Base-by-base conservation (phyloP, 2,329 filamentous ascomycete species). In the Celoporthe dispersa region DNA sequence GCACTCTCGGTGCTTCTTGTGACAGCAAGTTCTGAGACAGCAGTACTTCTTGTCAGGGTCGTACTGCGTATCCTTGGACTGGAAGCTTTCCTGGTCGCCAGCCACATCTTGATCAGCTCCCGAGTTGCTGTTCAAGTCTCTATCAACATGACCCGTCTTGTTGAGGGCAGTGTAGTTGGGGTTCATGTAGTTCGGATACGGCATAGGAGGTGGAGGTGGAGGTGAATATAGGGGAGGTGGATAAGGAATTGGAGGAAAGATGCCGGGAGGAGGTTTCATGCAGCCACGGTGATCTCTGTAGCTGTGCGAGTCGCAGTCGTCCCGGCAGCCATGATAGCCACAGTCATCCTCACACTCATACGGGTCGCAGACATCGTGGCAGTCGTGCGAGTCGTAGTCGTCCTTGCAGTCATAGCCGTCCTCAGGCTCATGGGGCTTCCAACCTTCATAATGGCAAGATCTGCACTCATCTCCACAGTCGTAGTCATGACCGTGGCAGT, bases 201-300 rank as follows among this genome's bases (percentile, higher is more conserved):
- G 57, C 19, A 22, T 68, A 51, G 67, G 41, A 22, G 19, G 16
- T 3, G 39, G 39, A 12, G 12, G 41, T 14, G 41, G 41, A 39
- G 41, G 41, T n/a, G 44, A 22, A 22, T 48, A 48, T 6, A 48
- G 44, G 7, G 19, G 44, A n/a, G 44, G 44, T n/a, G 28, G 55
- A 60, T 2, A 9, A 5, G 57, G 57, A 16, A 37, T 68, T 28
- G 67, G 67, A 39, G 67, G 67, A 28, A 68, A 68, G 28, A 60
- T 48, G 22, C 67, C 67, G 14, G 67, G 62, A 37, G 67, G 67
- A 37, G 67, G 67, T 3, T 39, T 65, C 48, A 53, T n/a, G 67
- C n/a, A 63, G 14, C 41, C 31, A 22, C 33, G 44, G 63, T 64
- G 41, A 9, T 41, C 33, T 12, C 41, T 37, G 2, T 37, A n/a